These are phyloP conservation scores for Beta vulgaris DNA, from an alignment of 148 eudicot species.

Conservation along the genomic window DNA sequence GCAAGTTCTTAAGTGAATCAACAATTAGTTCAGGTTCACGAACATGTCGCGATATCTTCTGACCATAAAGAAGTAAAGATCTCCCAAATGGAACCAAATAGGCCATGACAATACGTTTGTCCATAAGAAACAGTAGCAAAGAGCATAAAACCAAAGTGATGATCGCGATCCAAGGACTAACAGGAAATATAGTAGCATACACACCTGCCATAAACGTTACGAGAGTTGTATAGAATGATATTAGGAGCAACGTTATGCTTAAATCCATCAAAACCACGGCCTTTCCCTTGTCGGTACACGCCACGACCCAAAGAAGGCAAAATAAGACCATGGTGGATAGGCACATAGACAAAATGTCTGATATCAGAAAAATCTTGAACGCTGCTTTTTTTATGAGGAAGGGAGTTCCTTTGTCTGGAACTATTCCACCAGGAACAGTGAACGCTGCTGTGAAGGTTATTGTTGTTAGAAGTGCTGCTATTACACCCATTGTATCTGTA, in stretches of 20 bases:
- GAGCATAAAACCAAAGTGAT: no score
- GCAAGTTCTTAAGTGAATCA: no score
- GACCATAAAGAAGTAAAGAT: no score
- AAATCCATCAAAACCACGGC: not conserved
- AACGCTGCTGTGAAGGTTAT: not conserved
- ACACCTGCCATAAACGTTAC: no score
- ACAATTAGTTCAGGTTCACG: no score
- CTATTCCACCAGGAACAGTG: not conserved
- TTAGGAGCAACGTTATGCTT: not conserved
- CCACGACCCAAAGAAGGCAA: slow-evolving; percentile 7
- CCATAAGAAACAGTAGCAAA: no score
- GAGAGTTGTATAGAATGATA: slow-evolving; percentile 12
- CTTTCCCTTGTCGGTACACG: not conserved
- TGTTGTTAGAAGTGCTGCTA: slow-evolving; percentile 16
- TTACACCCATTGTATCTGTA: not conserved
- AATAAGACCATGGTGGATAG: slow-evolving; percentile 14
- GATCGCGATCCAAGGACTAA: no score
- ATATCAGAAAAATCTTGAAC: slow-evolving; percentile 11
- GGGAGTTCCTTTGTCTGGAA: slow-evolving; percentile 6
- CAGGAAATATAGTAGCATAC: no score
- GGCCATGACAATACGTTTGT: no score
- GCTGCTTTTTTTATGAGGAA: not conserved
- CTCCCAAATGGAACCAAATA: no score
- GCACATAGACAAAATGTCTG: slow-evolving; percentile 11
- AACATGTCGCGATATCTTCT: no score